Conservation (phyloP, 2,329 filamentous ascomycete genomes). For the Venturia oleaginea region DNA sequence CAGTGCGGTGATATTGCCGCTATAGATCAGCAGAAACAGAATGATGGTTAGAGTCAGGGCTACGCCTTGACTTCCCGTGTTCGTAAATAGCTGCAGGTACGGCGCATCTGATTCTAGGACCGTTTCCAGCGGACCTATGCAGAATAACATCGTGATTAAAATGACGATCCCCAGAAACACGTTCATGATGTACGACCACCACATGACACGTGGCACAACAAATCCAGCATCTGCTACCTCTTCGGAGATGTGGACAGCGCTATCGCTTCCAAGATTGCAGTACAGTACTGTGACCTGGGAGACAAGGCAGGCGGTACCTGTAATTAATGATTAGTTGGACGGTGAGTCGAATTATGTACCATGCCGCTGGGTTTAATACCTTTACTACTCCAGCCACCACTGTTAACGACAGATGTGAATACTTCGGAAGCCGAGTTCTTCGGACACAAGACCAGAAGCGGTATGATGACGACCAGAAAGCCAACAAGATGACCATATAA, state of each 20-base stretch:
- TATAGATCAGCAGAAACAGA: constrained; percentile 30
- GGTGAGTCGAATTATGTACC: neutral
- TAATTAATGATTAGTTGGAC: neutral
- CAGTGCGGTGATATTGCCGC: constrained; percentile 34
- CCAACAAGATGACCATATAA: constrained; percentile 28
- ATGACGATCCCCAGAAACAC: constrained; percentile 21
- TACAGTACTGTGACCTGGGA: constrained; percentile 19
- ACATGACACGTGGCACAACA: constrained; percentile 31
- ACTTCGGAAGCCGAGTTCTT: constrained; percentile 28
- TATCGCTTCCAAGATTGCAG: constrained; percentile 31
- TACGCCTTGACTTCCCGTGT: constrained; percentile 32
- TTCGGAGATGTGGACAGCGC: constrained; percentile 36
- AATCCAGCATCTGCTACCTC: constrained; percentile 26
- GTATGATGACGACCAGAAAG: constrained; percentile 30
- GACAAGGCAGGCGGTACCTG: constrained; percentile 17
- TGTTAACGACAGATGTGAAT: constrained; percentile 21
- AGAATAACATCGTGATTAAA: constrained; percentile 18
- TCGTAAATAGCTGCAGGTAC: constrained; percentile 36
- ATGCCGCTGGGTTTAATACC: neutral
- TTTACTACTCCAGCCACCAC: constrained; percentile 29
- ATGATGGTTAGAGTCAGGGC: constrained; percentile 33
- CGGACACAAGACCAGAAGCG: constrained; percentile 25
- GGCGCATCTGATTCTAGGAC: constrained; percentile 25
- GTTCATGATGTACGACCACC: constrained; percentile 30
- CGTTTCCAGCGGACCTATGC: constrained; percentile 17